Evolutionary conservation across 2,329 filamentous ascomycete species (phyloP), one percentile per base, ranked within the genome.

Genomic region (Fonsecaea pedrosoi): DNA sequence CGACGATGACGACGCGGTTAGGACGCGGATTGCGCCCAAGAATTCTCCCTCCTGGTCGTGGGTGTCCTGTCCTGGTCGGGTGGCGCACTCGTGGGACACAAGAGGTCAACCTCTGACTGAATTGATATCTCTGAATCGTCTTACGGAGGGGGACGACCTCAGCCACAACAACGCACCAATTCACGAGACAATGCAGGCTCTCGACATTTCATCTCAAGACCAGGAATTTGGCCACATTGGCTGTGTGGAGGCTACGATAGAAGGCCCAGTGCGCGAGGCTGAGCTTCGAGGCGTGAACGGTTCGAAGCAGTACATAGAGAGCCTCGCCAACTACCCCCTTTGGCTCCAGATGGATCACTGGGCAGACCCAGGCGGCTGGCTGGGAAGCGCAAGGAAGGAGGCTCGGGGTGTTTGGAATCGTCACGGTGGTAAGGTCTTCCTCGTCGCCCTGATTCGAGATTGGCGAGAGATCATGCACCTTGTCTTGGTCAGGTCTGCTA

Each of bases 31-130:
- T 50, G 18, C 18, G 45, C 45, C 45, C 5, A 50, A 18, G 10
- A 50, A 50, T 5, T 50, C 45, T 50, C 45, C 45, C 15, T 50
- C 45, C 25, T 50, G 45, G 45, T 50, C 45, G 12, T 50, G 45
- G 45, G 45, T 50, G n/a, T 50, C 45, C 25, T 50, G 21, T 50
- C 45, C 45, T 13, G 18, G 45, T 25, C 8, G 25, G 18, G 45
- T 50, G 21, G 9, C 4, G 9, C 9, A 25, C 45, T 8, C 42
- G 21, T 48, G 12, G n/a, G 15, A n/a, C 13, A 42, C 6, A 3
- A n/a, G n/a, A 15, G 15, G 15, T 42, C 40, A 42, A n/a, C 40
- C 40, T n/a, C n/a, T 42, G 13, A 2, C 4, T 12, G 12, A 15
- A 12, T 21, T 21, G 21, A 6, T 9, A 18, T 3, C 42, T 6